phyloP scores from a whole-genome alignment of 208 protist genomes.

The Strigomonas culicis region DNA sequence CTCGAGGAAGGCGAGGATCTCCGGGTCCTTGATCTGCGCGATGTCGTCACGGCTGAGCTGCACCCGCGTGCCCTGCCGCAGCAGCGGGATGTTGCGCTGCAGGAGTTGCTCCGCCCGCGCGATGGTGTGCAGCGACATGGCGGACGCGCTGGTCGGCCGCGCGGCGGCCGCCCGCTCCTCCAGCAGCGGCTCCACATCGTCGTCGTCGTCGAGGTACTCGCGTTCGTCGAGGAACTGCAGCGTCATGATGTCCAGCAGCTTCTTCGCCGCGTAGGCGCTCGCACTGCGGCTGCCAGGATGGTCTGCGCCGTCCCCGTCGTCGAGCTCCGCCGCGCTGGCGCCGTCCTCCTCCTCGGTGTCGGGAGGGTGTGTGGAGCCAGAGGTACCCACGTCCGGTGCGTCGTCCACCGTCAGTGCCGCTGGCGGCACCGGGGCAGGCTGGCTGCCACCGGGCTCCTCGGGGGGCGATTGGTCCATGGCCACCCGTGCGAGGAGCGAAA shows the following conservation, averaged over 20 bases:
- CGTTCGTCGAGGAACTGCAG: not conserved
- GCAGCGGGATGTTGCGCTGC: conserved; percentile 34
- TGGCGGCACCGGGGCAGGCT: too few species aligned
- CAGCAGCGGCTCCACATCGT: not conserved
- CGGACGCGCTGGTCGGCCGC: not conserved
- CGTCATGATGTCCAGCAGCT: not conserved
- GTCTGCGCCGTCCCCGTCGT: not conserved
- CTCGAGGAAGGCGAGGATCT: conserved; percentile 42
- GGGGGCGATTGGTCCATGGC: too few species aligned
- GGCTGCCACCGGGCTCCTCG: too few species aligned
- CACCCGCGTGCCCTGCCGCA: conserved; percentile 32
- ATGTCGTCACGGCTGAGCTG: conserved; percentile 38
- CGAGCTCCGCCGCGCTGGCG: not conserved
- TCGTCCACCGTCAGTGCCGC: too few species aligned
- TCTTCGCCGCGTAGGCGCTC: not conserved
- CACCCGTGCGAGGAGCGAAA: too few species aligned
- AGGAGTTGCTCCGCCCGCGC: conserved; percentile 33
- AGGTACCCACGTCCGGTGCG: too few species aligned
- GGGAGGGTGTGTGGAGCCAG: too few species aligned
- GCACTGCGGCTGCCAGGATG: not conserved
- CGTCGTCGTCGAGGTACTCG: not conserved
- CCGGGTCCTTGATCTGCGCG: conserved; percentile 28
- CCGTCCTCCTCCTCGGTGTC: too few species aligned
- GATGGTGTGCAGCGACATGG: conserved; percentile 28
- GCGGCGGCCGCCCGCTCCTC: not conserved